Evolutionary conservation across 164 flowering plant species (phyloP), one percentile per base, ranked within the genome.

Genomic region (Houttuynia cordata): DNA sequence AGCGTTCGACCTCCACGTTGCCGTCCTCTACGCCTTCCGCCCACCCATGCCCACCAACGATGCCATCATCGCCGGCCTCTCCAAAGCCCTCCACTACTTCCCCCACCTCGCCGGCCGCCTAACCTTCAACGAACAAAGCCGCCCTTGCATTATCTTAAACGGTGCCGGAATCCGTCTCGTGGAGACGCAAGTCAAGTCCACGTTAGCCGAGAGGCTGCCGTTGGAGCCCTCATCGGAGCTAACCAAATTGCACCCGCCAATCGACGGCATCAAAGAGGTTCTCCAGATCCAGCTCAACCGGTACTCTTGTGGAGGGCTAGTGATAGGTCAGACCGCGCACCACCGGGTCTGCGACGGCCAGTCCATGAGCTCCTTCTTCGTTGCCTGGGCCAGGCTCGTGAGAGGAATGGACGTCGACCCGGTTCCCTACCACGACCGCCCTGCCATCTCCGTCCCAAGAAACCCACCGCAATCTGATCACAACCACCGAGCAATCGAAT

Each of bases 321-420:
- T 66, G 30, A 45, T 66, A 25, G 64, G 69, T 24, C 24, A 19
- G 19, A 41, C 60, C 7, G 12, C 54, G 5, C 51, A 60, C 47
- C 69, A 66, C 55, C 51, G 24, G n/a, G 69, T 60, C 14, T 59
- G 45, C 21, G 64, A 66, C 34, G 69, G 64, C 18, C 64, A 66
- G 18, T 60, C 69, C 6, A 56, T 60, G 55, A 66, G 64, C 60
- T 22, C 6, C 8, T 66, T 66, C 34, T 39, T 60, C 47, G 8
- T 55, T 0, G 12, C 63, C 3, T 66, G 69, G 69, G 62, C 64
- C 9, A 39, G 56, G 20, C 13, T 23, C 14, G 58, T 61, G 17
- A 58, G 47, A 0, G 64, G 59, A 5, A 18, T 59, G 8, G 59
- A 55, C 10, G 24, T 53, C 1, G 53, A 53, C 30, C 54, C 45